phyloP scores from a whole-genome alignment of 2,329 filamentous ascomycete species.

The Neofusicoccum sp. region DNA sequence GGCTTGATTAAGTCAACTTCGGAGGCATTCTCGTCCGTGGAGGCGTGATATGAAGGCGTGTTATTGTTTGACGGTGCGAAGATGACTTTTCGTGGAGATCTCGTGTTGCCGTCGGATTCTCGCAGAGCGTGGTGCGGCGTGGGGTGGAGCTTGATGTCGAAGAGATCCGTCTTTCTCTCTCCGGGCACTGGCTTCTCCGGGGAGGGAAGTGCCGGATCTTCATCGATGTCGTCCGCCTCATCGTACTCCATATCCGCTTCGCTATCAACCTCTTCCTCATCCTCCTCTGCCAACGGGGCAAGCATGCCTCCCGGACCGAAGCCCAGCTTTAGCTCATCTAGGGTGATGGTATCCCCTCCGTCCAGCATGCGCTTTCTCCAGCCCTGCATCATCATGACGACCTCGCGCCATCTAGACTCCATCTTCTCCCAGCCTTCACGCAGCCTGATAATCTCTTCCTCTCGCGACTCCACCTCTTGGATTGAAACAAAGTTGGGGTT shows the following conservation, averaged over 20 bases:
- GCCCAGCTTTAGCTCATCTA: constrained; percentile 61
- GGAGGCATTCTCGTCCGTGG: constrained; percentile 35
- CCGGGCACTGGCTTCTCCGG: constrained; percentile 24
- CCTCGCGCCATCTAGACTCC: constrained; percentile 86
- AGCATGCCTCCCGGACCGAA: constrained; percentile 54
- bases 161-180: constrained; percentile 28
- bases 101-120: constrained; percentile 36
- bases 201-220: constrained; percentile 25
- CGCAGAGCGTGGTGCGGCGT: constrained; percentile 29
- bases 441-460: constrained; percentile 83
- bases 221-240: constrained; percentile 15
- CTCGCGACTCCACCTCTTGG: constrained; percentile 88
- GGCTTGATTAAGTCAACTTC: constrained; percentile 28
- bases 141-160: constrained; percentile 34
- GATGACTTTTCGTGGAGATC: constrained; percentile 38
- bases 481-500: constrained; percentile 96
- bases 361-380: constrained; percentile 82
- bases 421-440: constrained; percentile 89
- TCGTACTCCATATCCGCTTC: constrained; percentile 22
- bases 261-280: constrained; percentile 27
- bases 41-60: constrained; percentile 31
- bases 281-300: constrained; percentile 29
- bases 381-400: constrained; percentile 83
- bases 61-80: constrained; percentile 30
- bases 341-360: constrained; percentile 66